phyloP scores from a whole-genome alignment of 805 yeast species.

The Starmerella floricola region DNA sequence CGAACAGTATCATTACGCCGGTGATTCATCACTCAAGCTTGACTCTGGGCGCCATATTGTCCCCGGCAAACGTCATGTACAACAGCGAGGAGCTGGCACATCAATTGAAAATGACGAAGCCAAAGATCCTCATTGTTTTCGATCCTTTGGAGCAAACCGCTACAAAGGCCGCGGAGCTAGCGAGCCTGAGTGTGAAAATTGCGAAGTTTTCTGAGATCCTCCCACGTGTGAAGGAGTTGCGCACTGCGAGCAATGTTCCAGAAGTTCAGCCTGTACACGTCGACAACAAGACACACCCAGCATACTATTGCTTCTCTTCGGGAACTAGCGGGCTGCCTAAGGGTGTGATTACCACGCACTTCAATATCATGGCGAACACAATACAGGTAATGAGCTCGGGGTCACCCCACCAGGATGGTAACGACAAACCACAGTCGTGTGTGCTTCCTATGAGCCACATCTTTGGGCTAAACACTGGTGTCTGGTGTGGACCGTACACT shows the following conservation, averaged over 20 bases:
- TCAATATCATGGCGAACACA: constrained; percentile 36
- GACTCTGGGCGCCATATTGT: constrained; percentile 25
- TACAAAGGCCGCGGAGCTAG: constrained; percentile 9
- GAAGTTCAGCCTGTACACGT: constrained; percentile 11
- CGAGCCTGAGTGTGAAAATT: constrained; percentile 1
- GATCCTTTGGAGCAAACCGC: constrained; percentile 12
- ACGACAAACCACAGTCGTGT: constrained; percentile 27
- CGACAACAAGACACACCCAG: constrained; percentile 17
- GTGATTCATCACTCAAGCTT: constrained; percentile 25
- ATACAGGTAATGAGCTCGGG: constrained; percentile 12
- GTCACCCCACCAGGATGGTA: constrained; percentile 19
- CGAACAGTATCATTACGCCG: constrained; percentile 26
- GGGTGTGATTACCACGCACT: constrained; percentile 58
- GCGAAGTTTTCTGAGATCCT: constrained; percentile 7
- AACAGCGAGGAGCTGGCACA: constrained; percentile 26
- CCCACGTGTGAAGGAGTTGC: constrained; percentile 1
- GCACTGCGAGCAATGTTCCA: constrained; percentile 5
- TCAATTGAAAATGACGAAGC: constrained; percentile 22
- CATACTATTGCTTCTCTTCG: constrained; percentile 27
- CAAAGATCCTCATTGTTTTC: constrained; percentile 19
- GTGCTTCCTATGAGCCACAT: constrained; percentile 29
- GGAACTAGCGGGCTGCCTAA: constrained; percentile 55
- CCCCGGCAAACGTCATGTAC: constrained; percentile 30
- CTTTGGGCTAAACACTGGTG: constrained; percentile 27
- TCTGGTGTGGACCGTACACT: constrained; percentile 19